Evolutionary conservation across 192 early-diverging fungal genomes (phyloP).

Genomic region (Diversispora epigaea): DNA sequence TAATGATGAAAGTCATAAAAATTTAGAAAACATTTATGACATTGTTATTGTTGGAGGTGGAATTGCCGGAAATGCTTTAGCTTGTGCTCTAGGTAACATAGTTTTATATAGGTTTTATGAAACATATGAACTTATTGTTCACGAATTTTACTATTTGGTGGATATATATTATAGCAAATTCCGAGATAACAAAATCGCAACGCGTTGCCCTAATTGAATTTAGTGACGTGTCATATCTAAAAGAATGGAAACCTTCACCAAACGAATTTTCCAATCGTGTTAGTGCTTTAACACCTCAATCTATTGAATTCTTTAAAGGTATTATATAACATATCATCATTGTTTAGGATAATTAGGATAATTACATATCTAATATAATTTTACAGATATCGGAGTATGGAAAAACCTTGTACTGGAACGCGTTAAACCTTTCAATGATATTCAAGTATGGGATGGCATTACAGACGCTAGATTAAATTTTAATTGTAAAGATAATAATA

Average conservation of each 20-base stretch:
- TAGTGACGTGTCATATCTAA: conserved; percentile 59
- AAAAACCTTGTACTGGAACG: conserved; percentile 57
- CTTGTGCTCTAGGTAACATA: conserved; percentile 68
- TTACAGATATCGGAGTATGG: conserved; percentile 64
- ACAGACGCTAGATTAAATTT: conserved; percentile 66
- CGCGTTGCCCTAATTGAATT: conserved; percentile 81
- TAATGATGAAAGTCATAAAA: no score
- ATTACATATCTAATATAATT: conserved; percentile 20
- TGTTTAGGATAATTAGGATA: background rate
- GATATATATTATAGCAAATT: conserved; percentile 30
- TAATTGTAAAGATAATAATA: conserved; percentile 46
- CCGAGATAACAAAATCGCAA: conserved; percentile 39
- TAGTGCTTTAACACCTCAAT: conserved; percentile 73
- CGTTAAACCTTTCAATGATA: conserved; percentile 62
- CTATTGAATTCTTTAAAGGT: conserved; percentile 61
- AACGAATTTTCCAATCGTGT: conserved; percentile 79
- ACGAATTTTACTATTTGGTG: background rate
- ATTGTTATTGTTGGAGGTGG: conserved; percentile 91
- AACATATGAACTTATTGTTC: background rate
- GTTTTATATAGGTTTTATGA: background rate
- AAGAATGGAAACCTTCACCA: conserved; percentile 51
- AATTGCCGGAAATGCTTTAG: conserved; percentile 83
- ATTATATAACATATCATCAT: background rate
- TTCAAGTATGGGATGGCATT: conserved; percentile 81
- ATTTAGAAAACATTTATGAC: conserved; percentile 59